Evolutionary conservation across 192 early-diverging fungal genomes (phyloP).

Genomic region (Linnemannia schmuckeri): DNA sequence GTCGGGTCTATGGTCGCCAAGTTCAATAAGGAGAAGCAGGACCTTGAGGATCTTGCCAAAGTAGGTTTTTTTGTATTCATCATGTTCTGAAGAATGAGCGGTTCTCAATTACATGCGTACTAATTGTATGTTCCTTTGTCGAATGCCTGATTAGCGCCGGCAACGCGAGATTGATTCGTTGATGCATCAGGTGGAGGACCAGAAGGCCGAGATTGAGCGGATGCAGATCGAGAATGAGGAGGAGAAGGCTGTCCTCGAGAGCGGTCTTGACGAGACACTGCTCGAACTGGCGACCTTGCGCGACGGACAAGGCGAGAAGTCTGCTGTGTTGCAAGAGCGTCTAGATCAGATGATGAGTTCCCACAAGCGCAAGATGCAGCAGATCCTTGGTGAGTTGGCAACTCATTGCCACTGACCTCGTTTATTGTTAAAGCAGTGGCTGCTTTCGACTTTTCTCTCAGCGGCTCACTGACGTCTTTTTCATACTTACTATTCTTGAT

Average conservation of each 20-base stretch:
- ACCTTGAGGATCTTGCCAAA: constrained; percentile 74
- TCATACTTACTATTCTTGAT: background rate
- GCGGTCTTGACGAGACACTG: constrained; percentile 84
- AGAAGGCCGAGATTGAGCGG: constrained; percentile 79
- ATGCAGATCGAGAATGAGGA: constrained; percentile 73
- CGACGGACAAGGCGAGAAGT: constrained; percentile 16
- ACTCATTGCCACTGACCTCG: too few species aligned
- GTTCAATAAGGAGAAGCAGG: constrained; percentile 86
- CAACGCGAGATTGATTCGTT: constrained; percentile 49
- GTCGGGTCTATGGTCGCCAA: constrained; percentile 80
- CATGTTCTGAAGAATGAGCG: background rate
- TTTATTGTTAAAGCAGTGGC: background rate
- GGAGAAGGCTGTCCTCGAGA: constrained; percentile 80
- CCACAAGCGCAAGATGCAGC: constrained; percentile 73
- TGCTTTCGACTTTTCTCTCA: background rate
- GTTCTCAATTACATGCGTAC: background rate
- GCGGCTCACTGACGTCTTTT: background rate
- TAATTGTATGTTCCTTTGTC: background rate
- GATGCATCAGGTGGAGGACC: constrained; percentile 73
- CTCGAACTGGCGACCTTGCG: constrained; percentile 66
- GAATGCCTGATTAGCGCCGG: constrained; percentile 16
- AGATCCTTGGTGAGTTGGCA: constrained; percentile 66
- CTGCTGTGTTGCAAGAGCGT: constrained; percentile 59
- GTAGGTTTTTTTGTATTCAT: constrained; percentile 9
- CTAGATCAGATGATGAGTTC: constrained; percentile 74